A percentile compares a stretch with the other conserved stretches of the same genome.
Evolutionary conservation across 192 early-diverging fungal species (phyloP).

Genomic region (Entophlyctis helioformis): DNA sequence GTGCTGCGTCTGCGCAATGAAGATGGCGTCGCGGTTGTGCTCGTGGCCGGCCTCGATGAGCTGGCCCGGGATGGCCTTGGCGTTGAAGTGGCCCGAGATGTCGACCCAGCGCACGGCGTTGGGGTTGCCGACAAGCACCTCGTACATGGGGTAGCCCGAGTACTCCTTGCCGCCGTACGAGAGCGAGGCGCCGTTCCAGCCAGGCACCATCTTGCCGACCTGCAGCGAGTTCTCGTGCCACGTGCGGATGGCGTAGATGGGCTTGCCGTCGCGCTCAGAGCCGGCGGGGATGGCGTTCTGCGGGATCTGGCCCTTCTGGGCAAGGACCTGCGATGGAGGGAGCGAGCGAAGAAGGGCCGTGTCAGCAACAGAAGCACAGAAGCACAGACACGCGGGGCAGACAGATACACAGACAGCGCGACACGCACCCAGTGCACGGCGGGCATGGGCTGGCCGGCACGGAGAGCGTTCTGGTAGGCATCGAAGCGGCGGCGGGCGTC

Average conservation of each 20-base stretch:
- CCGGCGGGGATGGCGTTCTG: constrained; percentile 38
- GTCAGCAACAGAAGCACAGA: no score
- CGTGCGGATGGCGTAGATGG: constrained; percentile 39
- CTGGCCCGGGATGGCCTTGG: constrained; percentile 16
- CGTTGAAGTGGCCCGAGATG: constrained; percentile 25
- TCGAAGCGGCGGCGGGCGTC: no score
- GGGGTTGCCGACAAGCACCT: constrained; percentile 50
- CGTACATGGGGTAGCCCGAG: constrained; percentile 28
- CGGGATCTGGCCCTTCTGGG: no score
- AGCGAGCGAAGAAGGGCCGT: no score
- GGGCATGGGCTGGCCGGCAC: no score
- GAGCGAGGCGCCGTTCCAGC: constrained; percentile 18
- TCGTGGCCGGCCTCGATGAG: constrained; percentile 52
- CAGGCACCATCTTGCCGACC: constrained; percentile 23
- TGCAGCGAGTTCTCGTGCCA: constrained; percentile 36
- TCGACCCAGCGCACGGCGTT: constrained; percentile 39
- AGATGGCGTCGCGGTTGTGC: constrained; percentile 40
- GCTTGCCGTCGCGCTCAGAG: constrained; percentile 39
- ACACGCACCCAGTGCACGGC: no score
- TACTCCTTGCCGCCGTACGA: constrained; percentile 45
- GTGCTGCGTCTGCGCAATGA: constrained; percentile 36
- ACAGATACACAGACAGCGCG: no score
- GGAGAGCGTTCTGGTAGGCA: no score
- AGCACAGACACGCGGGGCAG: no score
- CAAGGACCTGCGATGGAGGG: no score